Conservation (phyloP, 139 green algal species). For the Eudorina sp. region DNA sequence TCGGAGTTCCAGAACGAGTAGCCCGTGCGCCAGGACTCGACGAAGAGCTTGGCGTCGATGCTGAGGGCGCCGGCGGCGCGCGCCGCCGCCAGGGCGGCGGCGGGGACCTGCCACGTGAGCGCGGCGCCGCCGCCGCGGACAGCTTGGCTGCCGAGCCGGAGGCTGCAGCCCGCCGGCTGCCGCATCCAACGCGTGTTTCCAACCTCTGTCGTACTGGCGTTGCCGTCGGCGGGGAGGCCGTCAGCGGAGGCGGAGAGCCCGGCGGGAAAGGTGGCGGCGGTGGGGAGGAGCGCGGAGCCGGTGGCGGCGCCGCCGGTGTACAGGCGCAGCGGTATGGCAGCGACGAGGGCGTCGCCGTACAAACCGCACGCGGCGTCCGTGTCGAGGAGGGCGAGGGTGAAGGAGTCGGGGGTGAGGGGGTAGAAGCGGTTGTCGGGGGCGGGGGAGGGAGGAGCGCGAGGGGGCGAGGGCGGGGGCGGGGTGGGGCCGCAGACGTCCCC, state of each 20-base stretch:
- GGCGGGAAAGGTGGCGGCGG: neutral
- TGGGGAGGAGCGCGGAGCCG: neutral
- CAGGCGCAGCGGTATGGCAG: slow-evolving; percentile 10
- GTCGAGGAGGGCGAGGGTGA: slow-evolving; percentile 35
- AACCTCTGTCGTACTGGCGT: neutral
- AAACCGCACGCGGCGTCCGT: slow-evolving; percentile 8
- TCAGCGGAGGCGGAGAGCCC: neutral
- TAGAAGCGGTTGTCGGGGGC: slow-evolving; percentile 32
- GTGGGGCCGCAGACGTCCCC: neutral
- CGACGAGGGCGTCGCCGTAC: neutral
- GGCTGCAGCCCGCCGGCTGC: slow-evolving; percentile 30
- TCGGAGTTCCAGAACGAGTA: slow-evolving; percentile 32
- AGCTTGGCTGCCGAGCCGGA: slow-evolving; percentile 2
- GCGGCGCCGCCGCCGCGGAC: neutral
- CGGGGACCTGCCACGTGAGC: neutral
- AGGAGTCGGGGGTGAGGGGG: neutral
- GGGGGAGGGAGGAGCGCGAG: neutral
- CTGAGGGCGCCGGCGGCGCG: neutral
- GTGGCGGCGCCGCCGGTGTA: neutral
- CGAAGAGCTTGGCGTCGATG: slow-evolving; percentile 45
- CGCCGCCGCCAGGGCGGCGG: neutral
- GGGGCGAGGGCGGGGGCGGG: slow-evolving; percentile 7
- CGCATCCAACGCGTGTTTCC: slow-evolving; percentile 34
- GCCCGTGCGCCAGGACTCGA: slow-evolving; percentile 17
- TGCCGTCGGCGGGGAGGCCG: neutral